phyloP scores from a whole-genome alignment of 305 asterid genomes.

The Rubia tinctorum region DNA sequence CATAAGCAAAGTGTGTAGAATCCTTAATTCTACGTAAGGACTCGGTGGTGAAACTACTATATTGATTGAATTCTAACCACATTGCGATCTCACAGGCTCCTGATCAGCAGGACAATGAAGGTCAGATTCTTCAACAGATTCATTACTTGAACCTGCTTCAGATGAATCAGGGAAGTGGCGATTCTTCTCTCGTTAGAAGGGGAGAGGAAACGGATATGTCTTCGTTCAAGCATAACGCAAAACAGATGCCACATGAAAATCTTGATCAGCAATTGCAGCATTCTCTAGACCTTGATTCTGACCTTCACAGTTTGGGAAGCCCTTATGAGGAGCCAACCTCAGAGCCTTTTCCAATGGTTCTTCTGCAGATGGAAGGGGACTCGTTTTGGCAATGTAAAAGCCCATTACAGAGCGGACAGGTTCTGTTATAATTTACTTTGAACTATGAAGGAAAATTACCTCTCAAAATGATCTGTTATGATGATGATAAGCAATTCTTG shows the following conservation, averaged over 20 bases:
- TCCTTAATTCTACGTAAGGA: neutral
- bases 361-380: constrained; percentile 59
- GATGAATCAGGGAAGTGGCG: constrained; percentile 32
- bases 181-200: constrained; percentile 25
- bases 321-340: constrained; percentile 26
- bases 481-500: neutral
- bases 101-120: constrained; percentile 24
- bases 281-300: constrained; percentile 30
- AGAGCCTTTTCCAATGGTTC: constrained; percentile 36
- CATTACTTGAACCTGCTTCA: constrained; percentile 56
- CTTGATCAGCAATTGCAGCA: constrained; percentile 29
- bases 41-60: neutral
- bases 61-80: neutral
- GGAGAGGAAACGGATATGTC: constrained; percentile 25
- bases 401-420: constrained; percentile 64
- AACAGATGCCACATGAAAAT: constrained; percentile 27
- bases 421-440: constrained; percentile 14
- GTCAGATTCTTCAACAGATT: constrained; percentile 58
- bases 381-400: constrained; percentile 64
- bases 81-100: constrained; percentile 30
- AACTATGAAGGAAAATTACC: neutral
- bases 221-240: constrained; percentile 22
- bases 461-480: neutral
- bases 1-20: neutral
- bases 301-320: constrained; percentile 27